Evolutionary conservation across 495 filamentous ascomycete genomes (phyloP), one percentile per base, ranked within the genome.

Genomic region (Amniculicola lignicola): DNA sequence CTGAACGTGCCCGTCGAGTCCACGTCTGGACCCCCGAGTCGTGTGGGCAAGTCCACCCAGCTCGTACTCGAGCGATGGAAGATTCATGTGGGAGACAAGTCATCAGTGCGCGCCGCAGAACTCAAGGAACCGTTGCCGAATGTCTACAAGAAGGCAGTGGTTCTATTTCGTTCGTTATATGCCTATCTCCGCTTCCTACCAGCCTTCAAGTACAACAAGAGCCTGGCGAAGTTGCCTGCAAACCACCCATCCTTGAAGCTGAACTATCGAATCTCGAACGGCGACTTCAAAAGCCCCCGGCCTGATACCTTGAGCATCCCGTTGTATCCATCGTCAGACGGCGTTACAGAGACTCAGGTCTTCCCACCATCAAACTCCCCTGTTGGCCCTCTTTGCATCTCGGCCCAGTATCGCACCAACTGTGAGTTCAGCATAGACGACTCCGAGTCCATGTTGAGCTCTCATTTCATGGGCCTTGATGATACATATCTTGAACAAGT

Each of bases 81-180:
- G 45, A 75, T 98, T 59, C 85, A 92, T 64, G 75, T 97, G 54
- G 86, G 82, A 51, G 72, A 84, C 57, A 69, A 66, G 28, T 69
- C 78, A 14, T 69, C 75, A n/a, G 75, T 76, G 42, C 67, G 73
- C 35, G 68, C 76, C 23, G 77, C 82, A 14, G 88, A 93, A 59
- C 79, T 89, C 61, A 82, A 77, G 28, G 76, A 82, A 25, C 79
- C 81, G 16, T 74, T 96, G 41, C 90, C 93, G 3, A 92, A 88
- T 19, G 83, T 93, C 54, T 98, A 98, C 76, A 98, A 97, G 74
- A 90, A 92, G 72, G 85, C 83, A 62, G 93, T 98, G 56, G 85
- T 97, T 50, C 80, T 97, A 57, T 96, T 97, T 71, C 81, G 94
- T 53, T 90, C 90, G 7, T 77, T 98, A n/a, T 96, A 89, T 70